Conservation (phyloP, 2,329 filamentous ascomycete species). For the Diplocarpon mali region DNA sequence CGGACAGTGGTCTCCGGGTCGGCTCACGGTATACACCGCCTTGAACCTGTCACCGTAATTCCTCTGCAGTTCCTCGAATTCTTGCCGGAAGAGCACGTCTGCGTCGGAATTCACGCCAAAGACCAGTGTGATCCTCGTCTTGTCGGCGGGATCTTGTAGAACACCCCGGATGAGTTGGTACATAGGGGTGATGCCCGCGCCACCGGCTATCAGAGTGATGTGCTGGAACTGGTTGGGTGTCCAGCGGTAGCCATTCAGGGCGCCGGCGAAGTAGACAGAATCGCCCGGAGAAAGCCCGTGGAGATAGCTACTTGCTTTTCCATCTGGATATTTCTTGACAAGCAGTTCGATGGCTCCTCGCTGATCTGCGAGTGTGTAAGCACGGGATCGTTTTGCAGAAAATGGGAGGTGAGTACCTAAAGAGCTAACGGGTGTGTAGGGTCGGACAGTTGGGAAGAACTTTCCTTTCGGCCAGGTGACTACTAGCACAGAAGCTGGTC, state of each 20-base stretch:
- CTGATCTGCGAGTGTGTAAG: slow-evolving; percentile 33
- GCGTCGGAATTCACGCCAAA: slow-evolving; percentile 55
- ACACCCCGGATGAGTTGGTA: slow-evolving; percentile 54
- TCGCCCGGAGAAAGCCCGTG: slow-evolving; percentile 54
- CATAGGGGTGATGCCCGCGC: slow-evolving; percentile 59
- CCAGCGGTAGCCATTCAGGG: slow-evolving; percentile 45
- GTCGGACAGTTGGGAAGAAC: slow-evolving; percentile 48
- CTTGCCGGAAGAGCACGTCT: slow-evolving; percentile 47
- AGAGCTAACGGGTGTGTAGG: slow-evolving; percentile 51
- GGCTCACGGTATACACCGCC: slow-evolving; percentile 46
- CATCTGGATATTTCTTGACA: slow-evolving; percentile 57
- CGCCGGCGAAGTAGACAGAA: slow-evolving; percentile 43
- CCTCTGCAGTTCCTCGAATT: slow-evolving; percentile 41
- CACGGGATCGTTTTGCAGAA: background rate
- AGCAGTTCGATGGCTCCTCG: slow-evolving; percentile 51
- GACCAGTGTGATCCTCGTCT: slow-evolving; percentile 51
- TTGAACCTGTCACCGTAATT: slow-evolving; percentile 44
- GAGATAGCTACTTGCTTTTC: slow-evolving; percentile 53
- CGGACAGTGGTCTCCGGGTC: slow-evolving; percentile 31
- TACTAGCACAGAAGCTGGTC: slow-evolving; percentile 43
- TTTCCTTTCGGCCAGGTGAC: slow-evolving; percentile 45
- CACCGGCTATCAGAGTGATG: slow-evolving; percentile 58
- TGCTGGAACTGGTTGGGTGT: slow-evolving; percentile 35
- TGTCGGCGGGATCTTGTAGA: slow-evolving; percentile 48
- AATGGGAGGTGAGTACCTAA: slow-evolving; percentile 5